Evolutionary conservation across 257 asterid species (phyloP), one percentile per base, ranked within the genome.

Genomic region (Rhazya stricta): DNA sequence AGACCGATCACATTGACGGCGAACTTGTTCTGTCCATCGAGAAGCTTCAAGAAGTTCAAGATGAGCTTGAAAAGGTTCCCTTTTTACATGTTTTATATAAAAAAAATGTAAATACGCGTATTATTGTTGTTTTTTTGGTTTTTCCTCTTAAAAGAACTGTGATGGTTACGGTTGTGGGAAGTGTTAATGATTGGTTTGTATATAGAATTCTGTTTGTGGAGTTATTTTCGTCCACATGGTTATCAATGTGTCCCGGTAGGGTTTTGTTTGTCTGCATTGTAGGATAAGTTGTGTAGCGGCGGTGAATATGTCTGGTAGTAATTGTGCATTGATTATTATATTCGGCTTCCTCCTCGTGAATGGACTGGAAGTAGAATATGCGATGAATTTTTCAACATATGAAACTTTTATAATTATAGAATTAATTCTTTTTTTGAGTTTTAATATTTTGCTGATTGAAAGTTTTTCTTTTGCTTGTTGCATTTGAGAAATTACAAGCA

Each of bases 11-110:
- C 30, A 76, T 76, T 73, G 80, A 61, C 71, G 61, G 27, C 61
- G 81, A 81, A 7, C 74, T 78, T 58, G 65, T 72, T 50, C 41
- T 30, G 76, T 75, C 89, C 50, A 78, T 85, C 39, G 85, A 85
- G 70, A 84, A 82, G 81, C 88, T 89, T 57, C 84, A 82, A 27
- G 82, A 82, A 72, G 77, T 84, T 36, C 94, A 87, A 58, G 85
- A 84, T 0, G 88, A 89, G 34, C 84, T 89, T 21, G 83, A 79
- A 25, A 81, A 84, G 94, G 94, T 89, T 48, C 27, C 48, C 54
- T 3, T 36, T 77, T 61, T 41, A 51, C 27, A 77, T 73, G 48
- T 79, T 65, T 25, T 23, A 25, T 51, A 3, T 34, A 23, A 65
- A 29, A 34, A 46, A 27, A 7, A 4, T 50, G 1, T 71, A 32